A percentile compares a stretch with the other conserved stretches of the same genome.
Evolutionary conservation across 208 protist genomes (phyloP).

Genomic region (Plasmodiophora brassicae): DNA sequence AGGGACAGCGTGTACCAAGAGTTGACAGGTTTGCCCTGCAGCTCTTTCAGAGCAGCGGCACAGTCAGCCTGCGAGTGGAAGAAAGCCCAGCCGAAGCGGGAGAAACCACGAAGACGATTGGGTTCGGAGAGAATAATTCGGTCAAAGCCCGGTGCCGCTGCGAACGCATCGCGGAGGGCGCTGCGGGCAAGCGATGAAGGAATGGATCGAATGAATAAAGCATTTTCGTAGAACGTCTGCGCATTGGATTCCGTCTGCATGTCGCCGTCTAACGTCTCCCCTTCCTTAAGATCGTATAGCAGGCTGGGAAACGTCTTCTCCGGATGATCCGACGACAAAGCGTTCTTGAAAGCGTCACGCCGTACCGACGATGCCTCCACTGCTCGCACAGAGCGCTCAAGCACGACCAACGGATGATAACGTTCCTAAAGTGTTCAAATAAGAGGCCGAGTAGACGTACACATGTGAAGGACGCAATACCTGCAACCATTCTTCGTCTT

Average conservation of each 20-base stretch:
- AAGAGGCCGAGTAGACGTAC: not conserved
- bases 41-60: not conserved
- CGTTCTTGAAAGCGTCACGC: too few relatives aligned
- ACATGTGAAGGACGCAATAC: not conserved
- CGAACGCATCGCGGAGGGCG: not conserved
- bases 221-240: conserved; percentile 7
- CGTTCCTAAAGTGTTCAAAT: not conserved
- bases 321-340: too few relatives aligned
- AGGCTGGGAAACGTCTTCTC: too few relatives aligned
- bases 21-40: not conserved
- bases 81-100: not conserved
- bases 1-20: not conserved
- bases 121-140: not conserved
- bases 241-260: too few relatives aligned
- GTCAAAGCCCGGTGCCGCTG: not conserved
- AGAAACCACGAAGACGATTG: not conserved
- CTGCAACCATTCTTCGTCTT: conserved; percentile 23
- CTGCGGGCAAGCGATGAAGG: not conserved
- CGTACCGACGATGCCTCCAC: too few relatives aligned
- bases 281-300: too few relatives aligned
- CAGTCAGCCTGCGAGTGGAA: not conserved
- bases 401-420: not conserved
- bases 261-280: too few relatives aligned
- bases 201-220: not conserved
- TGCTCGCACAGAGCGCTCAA: too few relatives aligned